These are phyloP conservation scores for Lepidium campestre DNA, from an alignment of 441 rosid genomes.

Conservation along the genomic window DNA sequence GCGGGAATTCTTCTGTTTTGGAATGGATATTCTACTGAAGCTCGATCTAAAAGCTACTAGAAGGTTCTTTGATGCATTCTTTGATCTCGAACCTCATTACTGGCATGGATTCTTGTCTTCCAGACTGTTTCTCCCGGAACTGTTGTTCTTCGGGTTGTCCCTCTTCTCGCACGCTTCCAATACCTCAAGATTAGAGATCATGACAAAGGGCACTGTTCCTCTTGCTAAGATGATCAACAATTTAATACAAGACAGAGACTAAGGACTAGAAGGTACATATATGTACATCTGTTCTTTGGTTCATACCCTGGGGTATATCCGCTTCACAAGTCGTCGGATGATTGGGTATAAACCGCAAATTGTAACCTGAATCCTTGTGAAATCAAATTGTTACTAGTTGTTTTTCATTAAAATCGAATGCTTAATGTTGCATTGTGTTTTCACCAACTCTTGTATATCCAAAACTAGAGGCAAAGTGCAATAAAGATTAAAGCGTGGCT, in stretches of 20 bases:
- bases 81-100: constrained; percentile 77
- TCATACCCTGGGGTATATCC: background rate
- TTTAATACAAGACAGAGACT: constrained; percentile 69
- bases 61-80: constrained; percentile 87
- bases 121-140: constrained; percentile 75
- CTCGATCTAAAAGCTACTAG: constrained; percentile 74
- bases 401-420: constrained; percentile 1
- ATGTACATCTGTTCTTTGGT: constrained; percentile 8
- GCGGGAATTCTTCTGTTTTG: constrained; percentile 96
- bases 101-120: constrained; percentile 99
- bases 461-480: background rate
- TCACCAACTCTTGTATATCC: constrained; percentile 8
- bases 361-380: constrained; percentile 1
- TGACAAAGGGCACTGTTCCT: constrained; percentile 89
- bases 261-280: constrained; percentile 26
- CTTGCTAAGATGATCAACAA: constrained; percentile 80
- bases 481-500: background rate
- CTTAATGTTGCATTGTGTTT: constrained; percentile 3
- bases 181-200: constrained; percentile 86
- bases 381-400: background rate
- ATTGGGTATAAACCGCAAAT: constrained; percentile 20
- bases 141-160: constrained; percentile 71
- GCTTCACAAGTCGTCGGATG: background rate
- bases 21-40: constrained; percentile 89
- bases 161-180: constrained; percentile 78